These are phyloP conservation scores for Tulasnella sp. DNA, from an alignment of 768 basidiomycete species.

Conservation along the genomic window DNA sequence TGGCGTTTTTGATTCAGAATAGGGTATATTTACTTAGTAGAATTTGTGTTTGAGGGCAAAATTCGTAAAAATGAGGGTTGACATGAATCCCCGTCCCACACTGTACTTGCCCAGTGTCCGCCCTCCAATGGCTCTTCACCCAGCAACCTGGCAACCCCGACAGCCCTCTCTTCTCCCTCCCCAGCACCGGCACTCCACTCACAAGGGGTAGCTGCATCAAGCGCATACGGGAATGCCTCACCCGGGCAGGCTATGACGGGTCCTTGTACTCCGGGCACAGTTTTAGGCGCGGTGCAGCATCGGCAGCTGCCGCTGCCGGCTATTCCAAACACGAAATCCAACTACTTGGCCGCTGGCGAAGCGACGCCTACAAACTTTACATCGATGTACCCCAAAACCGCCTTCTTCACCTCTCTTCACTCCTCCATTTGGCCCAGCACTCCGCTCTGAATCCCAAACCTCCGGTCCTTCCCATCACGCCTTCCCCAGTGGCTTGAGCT, in stretches of 20 bases:
- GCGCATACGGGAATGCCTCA: conserved; percentile 4
- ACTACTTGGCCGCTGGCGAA: conserved; percentile 34
- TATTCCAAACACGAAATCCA: conserved; percentile 34
- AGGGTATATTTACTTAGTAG: not conserved
- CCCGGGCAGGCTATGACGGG: conserved; percentile 13
- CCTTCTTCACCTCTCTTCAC: conserved; percentile 31
- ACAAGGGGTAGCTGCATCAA: conserved; percentile 12
- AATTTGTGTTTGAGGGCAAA: not conserved
- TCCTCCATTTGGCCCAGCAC: conserved; percentile 29
- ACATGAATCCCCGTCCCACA: not conserved
- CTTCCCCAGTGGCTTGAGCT: conserved; percentile 22
- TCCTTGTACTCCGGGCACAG: conserved; percentile 20
- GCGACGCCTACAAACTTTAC: conserved; percentile 37
- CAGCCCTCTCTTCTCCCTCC: conserved; percentile 21
- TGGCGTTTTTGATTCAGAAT: not conserved
- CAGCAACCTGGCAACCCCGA: not conserved
- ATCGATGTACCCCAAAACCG: conserved; percentile 28
- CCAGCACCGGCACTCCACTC: conserved; percentile 12
- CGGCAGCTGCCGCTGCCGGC: conserved; percentile 30
- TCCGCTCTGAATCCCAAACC: conserved; percentile 16
- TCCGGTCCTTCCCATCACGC: conserved; percentile 16
- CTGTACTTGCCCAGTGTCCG: conserved; percentile 14
- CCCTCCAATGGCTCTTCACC: conserved; percentile 20
- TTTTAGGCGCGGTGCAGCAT: no score
- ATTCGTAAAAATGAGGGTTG: not conserved